phyloP scores from a whole-genome alignment of 148 eudicot genomes.

The Selenicereus undatus region DNA sequence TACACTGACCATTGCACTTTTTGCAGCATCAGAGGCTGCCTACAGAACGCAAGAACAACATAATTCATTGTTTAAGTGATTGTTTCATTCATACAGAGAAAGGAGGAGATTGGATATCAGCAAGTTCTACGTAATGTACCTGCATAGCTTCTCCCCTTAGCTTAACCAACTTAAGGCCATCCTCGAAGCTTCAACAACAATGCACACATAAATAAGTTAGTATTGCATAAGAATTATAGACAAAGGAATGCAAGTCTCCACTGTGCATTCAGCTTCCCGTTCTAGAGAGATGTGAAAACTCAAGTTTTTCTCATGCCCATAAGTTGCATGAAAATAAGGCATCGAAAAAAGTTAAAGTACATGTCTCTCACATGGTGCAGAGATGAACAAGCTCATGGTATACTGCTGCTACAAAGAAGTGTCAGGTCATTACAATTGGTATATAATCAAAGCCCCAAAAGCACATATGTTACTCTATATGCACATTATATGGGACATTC shows the following conservation, averaged over 20 bases:
- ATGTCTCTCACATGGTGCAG: background rate
- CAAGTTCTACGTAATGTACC: conserved; percentile 30
- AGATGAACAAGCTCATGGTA: background rate
- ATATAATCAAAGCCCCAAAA: background rate
- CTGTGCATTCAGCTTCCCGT: background rate
- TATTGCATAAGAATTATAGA: background rate
- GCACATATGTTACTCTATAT: background rate
- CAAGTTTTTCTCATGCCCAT: background rate
- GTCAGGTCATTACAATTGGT: background rate
- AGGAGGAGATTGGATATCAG: conserved; percentile 5
- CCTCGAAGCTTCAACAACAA: conserved; percentile 65
- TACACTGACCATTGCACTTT: conserved; percentile 83
- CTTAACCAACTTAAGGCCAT: conserved; percentile 93
- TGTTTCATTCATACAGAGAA: background rate
- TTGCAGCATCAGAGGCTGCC: conserved; percentile 89
- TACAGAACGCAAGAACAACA: conserved; percentile 15
- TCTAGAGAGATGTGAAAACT: background rate
- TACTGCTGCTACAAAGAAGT: background rate
- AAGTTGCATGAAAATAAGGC: background rate
- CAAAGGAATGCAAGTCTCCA: background rate
- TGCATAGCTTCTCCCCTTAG: conserved; percentile 95
- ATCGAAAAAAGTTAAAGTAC: background rate
- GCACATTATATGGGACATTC: background rate
- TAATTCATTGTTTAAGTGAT: background rate
- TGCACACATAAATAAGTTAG: background rate